Evolutionary conservation across 306 rosid species (phyloP).

Genomic region (Betula pendula): DNA sequence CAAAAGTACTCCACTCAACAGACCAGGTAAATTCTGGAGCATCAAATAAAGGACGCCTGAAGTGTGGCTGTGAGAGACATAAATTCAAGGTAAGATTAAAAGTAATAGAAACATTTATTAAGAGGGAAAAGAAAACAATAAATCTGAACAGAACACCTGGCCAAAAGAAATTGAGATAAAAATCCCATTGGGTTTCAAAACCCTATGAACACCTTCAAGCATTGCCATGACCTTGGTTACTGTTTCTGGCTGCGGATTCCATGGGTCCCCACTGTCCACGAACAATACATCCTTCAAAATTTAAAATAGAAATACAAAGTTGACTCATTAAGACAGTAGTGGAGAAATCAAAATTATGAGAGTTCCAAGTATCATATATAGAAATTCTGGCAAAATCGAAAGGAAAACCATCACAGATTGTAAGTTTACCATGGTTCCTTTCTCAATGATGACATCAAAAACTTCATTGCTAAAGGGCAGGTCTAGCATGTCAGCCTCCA

Average conservation of each 20-base stretch:
- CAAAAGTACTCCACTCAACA: slow-evolving; percentile 80
- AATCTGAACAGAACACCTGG: slow-evolving; percentile 58
- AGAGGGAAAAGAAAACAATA: slow-evolving; percentile 15
- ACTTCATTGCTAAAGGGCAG: slow-evolving; percentile 74
- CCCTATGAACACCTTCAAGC: slow-evolving; percentile 79
- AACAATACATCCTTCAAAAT: slow-evolving; percentile 89
- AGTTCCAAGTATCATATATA: slow-evolving; percentile 10
- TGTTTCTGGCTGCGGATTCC: slow-evolving; percentile 80
- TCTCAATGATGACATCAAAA: slow-evolving; percentile 92
- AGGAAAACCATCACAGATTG: slow-evolving; percentile 21
- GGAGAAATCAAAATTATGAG: slow-evolving; percentile 15
- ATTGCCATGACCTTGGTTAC: slow-evolving; percentile 74
- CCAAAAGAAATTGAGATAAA: slow-evolving; percentile 91
- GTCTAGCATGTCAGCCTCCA: slow-evolving; percentile 95
- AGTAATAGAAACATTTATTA: slow-evolving; percentile 11
- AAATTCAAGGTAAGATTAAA: slow-evolving; percentile 28
- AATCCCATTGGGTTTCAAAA: slow-evolving; percentile 69
- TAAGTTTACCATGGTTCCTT: slow-evolving; percentile 85
- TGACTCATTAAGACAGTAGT: slow-evolving; percentile 4
- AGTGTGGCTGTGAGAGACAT: slow-evolving; percentile 71
- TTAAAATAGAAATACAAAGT: slow-evolving; percentile 25
- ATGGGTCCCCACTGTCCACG: slow-evolving; percentile 91
- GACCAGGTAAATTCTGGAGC: slow-evolving; percentile 87
- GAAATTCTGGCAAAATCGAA: slow-evolving; percentile 23
- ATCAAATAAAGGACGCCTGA: slow-evolving; percentile 78